Evolutionary conservation across 1,284 basidiomycete species (phyloP).

Genomic region (Anthracocystis setariae): DNA sequence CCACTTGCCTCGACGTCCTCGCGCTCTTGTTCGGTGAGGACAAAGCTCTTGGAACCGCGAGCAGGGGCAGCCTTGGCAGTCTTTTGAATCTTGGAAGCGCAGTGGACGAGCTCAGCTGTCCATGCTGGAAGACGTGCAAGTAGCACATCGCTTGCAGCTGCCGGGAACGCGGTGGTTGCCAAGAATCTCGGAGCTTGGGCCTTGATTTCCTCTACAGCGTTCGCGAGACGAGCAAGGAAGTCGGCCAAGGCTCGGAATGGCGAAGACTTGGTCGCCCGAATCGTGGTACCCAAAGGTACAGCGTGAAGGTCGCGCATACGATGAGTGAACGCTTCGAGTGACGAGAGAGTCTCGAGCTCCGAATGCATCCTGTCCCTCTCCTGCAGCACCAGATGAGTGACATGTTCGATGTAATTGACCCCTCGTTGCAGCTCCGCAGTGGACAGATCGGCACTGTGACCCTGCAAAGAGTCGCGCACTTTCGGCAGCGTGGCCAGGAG

Average conservation of each 20-base stretch:
- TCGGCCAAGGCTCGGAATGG: conserved; percentile 28
- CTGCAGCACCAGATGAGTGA: conserved; percentile 60
- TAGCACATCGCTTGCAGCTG: conserved; percentile 7
- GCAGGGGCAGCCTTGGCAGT: conserved; percentile 4
- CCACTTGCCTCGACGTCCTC: conserved; percentile 7
- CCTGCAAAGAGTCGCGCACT: conserved; percentile 75
- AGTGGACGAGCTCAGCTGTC: conserved; percentile 14
- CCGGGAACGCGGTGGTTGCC: conserved; percentile 28
- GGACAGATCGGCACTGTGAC: conserved; percentile 82
- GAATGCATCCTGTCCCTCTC: conserved; percentile 43
- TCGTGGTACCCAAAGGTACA: conserved; percentile 6
- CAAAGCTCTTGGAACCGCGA: conserved; percentile 8
- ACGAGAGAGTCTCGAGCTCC: conserved; percentile 23
- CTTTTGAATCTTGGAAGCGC: conserved; percentile 12
- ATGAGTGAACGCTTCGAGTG: conserved; percentile 18
- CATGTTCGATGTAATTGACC: conserved; percentile 81
- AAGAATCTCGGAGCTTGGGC: conserved; percentile 29
- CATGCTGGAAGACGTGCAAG: conserved; percentile 13
- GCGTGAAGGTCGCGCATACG: conserved; percentile 21
- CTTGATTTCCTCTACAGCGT: conserved; percentile 29
- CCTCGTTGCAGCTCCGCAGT: conserved; percentile 86
- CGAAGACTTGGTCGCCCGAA: conserved; percentile 6
- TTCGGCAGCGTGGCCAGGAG: conserved; percentile 77
- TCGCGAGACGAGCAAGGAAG: conserved; percentile 34
- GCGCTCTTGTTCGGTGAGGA: conserved; percentile 30